phyloP scores from a whole-genome alignment of 2,329 filamentous ascomycete genomes.

The Phialophora verrucosa region DNA sequence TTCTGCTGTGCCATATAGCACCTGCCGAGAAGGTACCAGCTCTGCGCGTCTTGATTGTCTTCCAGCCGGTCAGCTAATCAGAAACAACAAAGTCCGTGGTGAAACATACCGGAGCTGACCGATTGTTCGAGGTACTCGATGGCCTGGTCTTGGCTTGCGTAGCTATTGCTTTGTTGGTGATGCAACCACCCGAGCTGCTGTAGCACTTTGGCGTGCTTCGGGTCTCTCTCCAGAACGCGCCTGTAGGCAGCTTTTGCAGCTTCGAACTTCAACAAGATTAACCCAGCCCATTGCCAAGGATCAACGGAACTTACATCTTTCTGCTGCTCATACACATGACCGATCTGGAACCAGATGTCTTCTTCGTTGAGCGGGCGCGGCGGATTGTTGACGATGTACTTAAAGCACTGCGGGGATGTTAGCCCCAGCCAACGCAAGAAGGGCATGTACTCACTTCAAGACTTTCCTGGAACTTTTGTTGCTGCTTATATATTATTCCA shows the following conservation, averaged over 20 bases:
- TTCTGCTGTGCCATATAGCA: conserved; percentile 99
- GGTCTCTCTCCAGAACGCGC: conserved; percentile 90
- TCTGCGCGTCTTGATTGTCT: conserved; percentile 96
- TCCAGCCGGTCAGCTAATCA: conserved; percentile 11
- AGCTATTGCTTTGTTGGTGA: conserved; percentile 92
- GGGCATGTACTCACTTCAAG: conserved; percentile 69
- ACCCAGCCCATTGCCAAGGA: conserved; percentile 39
- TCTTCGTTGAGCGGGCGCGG: conserved; percentile 92
- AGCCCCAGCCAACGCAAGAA: conserved; percentile 21
- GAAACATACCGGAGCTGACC: conserved; percentile 77
- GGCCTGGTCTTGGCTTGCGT: conserved; percentile 89
- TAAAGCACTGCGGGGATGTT: conserved; percentile 75
- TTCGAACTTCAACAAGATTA: conserved; percentile 71
- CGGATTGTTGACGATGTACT: conserved; percentile 93
- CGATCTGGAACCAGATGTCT: conserved; percentile 99
- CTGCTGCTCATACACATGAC: conserved; percentile 97
- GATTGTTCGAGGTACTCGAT: conserved; percentile 98
- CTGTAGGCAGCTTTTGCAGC: conserved; percentile 90
- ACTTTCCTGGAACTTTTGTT: conserved; percentile 90
- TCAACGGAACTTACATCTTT: conserved; percentile 80
- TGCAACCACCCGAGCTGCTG: conserved; percentile 98
- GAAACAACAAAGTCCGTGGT: background rate
- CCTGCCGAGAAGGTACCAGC: conserved; percentile 95
- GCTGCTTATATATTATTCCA: conserved; percentile 99
- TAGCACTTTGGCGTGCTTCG: conserved; percentile 95